Evolutionary conservation across 441 rosid species (phyloP).

Genomic region (Arabidopsis lyrata): DNA sequence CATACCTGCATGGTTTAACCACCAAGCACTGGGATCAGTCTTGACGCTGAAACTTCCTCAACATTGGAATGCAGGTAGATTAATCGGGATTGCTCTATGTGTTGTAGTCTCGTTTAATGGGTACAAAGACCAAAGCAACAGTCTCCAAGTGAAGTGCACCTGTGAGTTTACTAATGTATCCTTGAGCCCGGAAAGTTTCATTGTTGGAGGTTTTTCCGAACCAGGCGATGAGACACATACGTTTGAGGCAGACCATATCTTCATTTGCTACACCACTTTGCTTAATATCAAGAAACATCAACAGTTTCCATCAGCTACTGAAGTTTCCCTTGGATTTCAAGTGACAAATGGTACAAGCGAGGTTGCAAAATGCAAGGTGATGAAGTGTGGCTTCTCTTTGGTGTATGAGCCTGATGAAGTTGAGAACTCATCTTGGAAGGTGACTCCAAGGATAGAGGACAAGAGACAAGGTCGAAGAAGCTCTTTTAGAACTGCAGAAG

Average conservation of each 20-base stretch:
- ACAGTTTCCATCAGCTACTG: neutral
- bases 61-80: no score
- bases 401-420: conserved; percentile 13
- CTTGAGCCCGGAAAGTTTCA: no score
- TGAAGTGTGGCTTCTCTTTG: conserved; percentile 33
- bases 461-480: neutral
- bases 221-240: no score
- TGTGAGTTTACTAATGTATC: no score
- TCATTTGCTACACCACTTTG: conserved; percentile 23
- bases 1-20: no score
- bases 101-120: no score
- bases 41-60: no score
- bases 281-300: neutral
- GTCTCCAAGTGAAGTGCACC: no score
- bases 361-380: conserved; percentile 17
- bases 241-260: conserved; percentile 23
- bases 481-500: neutral
- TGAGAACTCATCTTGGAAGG: neutral
- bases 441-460: neutral
- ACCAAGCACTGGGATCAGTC: no score
- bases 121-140: no score
- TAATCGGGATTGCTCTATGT: no score
- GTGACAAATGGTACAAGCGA: conserved; percentile 29
- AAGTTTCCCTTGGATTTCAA: conserved; percentile 20
- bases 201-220: no score